Percentiles rank a stretch among this genome's conserved stretches.
Conservation (phyloP, 2,329 filamentous ascomycete species). For the Fusarium praegraminearum region DNA sequence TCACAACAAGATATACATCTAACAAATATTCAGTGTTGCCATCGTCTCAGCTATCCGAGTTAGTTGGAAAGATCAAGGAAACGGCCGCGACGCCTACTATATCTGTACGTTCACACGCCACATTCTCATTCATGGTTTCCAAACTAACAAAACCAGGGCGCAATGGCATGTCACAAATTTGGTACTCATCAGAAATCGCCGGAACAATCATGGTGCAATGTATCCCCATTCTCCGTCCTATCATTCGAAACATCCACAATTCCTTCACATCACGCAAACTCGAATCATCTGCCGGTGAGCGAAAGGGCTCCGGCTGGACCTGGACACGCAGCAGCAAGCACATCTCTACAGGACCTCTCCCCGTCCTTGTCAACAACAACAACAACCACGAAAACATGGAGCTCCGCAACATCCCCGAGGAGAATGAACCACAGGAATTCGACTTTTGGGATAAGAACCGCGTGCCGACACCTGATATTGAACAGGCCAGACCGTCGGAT, state of each 20-base stretch:
- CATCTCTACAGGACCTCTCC: constrained; percentile 23
- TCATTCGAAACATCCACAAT: constrained; percentile 52
- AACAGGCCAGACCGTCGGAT: background rate
- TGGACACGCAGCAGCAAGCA: constrained; percentile 42
- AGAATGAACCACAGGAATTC: constrained; percentile 29
- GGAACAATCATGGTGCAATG: constrained; percentile 68
- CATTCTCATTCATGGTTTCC: too few relatives aligned
- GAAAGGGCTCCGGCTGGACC: constrained; percentile 38
- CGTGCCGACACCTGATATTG: constrained; percentile 10
- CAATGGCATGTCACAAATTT: constrained; percentile 46
- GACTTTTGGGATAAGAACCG: constrained; percentile 33
- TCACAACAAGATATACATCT: background rate
- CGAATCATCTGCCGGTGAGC: constrained; percentile 33
- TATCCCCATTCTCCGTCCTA: constrained; percentile 63
- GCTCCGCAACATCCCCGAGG: constrained; percentile 40
- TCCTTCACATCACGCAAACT: constrained; percentile 43
- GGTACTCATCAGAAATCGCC: constrained; percentile 63
- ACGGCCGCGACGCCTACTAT: constrained; percentile 59
- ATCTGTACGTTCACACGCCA: constrained; percentile 53
- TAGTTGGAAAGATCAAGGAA: constrained; percentile 62
- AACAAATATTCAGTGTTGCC: constrained; percentile 53
- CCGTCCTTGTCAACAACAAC: background rate
- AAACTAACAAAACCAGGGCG: constrained; percentile 34
- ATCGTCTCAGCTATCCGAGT: constrained; percentile 62
- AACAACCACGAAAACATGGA: constrained; percentile 30